Evolutionary conservation across 106 monocot genomes (phyloP), one percentile per base, ranked within the genome.

Genomic region (Platanthera guangdongensis): DNA sequence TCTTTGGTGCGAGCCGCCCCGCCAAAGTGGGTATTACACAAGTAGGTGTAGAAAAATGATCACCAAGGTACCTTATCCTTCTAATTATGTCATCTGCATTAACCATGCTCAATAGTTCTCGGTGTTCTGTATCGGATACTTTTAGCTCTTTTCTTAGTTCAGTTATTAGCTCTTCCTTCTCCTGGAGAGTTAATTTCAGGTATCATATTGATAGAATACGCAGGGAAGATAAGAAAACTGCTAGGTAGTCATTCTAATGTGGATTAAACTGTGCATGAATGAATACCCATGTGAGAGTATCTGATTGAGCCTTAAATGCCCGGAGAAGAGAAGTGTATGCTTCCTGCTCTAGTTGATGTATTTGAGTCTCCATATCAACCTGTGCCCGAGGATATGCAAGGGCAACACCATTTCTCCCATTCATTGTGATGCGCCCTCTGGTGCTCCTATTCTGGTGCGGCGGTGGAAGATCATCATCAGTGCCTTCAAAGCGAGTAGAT

Each of bases 241-340:
- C 2, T 0, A 19, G 8, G 10, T 14, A 64, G 64, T n/a, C 22
- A 64, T 19, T n/a, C 11, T n/a, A 14, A 14, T 14, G 65, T 21
- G 53, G 53, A 28, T 28, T 7, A 21, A 39, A 67, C 8, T 67
- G 64, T 8, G 39, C 22, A 21, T 22, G 64, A 13, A 73, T 80
- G 52, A 54, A 50, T 85, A 96, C 95, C 95, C 95, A 96, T 70
- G 90, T 93, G 71, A 96, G 88, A 18, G 93, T 90, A 84, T 96
- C 95, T 73, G 95, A 90, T 70, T 96, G 95, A 50, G 93, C 95
- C 75, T 93, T 93, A 69, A 96, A 96, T 76, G 95, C 95, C 48
- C 90, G 80, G 57, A 96, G 89, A 91, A 96, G 89, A 16, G 90
- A 84, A 71, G 81, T 82, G 50, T 96, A 96, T 28, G 95, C 95